Conservation (phyloP, 306 rosid species). For the Styphnolobium japonicum region DNA sequence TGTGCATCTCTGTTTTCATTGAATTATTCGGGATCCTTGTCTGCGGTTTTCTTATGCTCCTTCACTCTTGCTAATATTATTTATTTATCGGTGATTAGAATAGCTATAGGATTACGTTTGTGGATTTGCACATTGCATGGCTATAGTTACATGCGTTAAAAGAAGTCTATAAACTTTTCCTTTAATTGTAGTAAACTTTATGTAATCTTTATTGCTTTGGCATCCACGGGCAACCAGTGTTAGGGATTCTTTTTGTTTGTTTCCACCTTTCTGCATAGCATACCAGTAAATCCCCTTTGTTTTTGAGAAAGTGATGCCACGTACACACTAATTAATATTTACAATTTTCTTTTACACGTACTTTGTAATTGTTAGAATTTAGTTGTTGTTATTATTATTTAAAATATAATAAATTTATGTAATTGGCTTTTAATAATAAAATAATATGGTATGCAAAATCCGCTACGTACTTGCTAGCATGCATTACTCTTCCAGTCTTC, state of each 20-base stretch:
- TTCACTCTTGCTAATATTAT: neutral
- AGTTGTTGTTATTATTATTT: too few species aligned
- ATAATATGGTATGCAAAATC: too few species aligned
- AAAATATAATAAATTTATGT: too few species aligned
- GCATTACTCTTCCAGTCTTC: too few species aligned
- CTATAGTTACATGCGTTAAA: conserved; percentile 19
- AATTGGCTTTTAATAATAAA: too few species aligned
- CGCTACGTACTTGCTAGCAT: too few species aligned
- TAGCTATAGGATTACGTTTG: conserved; percentile 21
- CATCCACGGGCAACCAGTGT: neutral
- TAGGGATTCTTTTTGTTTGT: conserved; percentile 20
- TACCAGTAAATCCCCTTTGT: neutral
- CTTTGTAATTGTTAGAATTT: neutral
- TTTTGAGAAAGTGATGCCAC: neutral
- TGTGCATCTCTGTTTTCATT: conserved; percentile 18
- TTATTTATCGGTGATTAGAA: neutral
- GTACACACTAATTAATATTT: neutral
- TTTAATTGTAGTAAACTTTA: neutral
- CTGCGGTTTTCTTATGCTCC: neutral
- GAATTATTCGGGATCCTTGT: conserved; percentile 6
- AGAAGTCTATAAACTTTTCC: conserved; percentile 10
- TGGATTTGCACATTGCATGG: conserved; percentile 45
- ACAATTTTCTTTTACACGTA: neutral
- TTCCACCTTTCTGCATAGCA: conserved; percentile 18
- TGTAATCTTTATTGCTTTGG: conserved; percentile 14